phyloP scores from a whole-genome alignment of 352 stramenopile genomes.

The Phytophthora foliorum region DNA sequence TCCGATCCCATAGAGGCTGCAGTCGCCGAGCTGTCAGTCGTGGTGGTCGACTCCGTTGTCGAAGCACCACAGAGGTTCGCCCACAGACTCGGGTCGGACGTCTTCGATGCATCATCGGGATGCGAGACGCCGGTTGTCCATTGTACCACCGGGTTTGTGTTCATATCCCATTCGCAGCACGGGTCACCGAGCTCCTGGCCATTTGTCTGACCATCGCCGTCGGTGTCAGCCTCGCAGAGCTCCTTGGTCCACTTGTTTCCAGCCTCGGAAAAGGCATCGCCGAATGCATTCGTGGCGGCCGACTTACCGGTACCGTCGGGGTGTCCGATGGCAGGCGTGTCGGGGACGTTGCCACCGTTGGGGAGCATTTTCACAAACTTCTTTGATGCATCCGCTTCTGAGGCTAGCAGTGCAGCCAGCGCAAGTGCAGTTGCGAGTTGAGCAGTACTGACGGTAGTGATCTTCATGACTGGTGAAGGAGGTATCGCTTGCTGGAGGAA shows the following conservation, averaged over 20 bases:
- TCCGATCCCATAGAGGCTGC: background rate
- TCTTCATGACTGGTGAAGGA: constrained; percentile 19
- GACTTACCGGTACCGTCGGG: constrained; percentile 16
- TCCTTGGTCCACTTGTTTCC: constrained; percentile 25
- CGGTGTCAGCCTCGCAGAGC: constrained; percentile 20
- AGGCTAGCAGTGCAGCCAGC: constrained; percentile 9
- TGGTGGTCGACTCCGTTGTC: background rate
- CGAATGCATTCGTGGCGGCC: constrained; percentile 17
- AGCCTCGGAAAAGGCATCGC: constrained; percentile 18
- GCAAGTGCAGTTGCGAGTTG: constrained; percentile 4
- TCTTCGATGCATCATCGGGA: constrained; percentile 29
- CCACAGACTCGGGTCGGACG: constrained; percentile 29
- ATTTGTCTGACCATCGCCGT: constrained; percentile 24
- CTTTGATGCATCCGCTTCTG: constrained; percentile 5
- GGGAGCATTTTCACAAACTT: constrained; percentile 26
- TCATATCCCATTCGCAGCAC: constrained; percentile 28
- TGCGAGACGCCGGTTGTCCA: constrained; percentile 27
- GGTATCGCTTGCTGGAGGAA: constrained; percentile 6
- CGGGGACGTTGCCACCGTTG: constrained; percentile 17
- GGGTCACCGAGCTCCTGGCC: constrained; percentile 24
- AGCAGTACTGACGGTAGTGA: constrained; percentile 5
- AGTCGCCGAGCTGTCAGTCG: background rate
- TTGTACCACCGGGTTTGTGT: constrained; percentile 21
- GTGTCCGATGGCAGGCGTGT: constrained; percentile 25
- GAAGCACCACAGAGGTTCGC: constrained; percentile 5